A percentile compares a stretch with the other conserved stretches of the same genome.
phyloP scores from a whole-genome alignment of 257 asterid species.

The Euphrasia confusa region DNA sequence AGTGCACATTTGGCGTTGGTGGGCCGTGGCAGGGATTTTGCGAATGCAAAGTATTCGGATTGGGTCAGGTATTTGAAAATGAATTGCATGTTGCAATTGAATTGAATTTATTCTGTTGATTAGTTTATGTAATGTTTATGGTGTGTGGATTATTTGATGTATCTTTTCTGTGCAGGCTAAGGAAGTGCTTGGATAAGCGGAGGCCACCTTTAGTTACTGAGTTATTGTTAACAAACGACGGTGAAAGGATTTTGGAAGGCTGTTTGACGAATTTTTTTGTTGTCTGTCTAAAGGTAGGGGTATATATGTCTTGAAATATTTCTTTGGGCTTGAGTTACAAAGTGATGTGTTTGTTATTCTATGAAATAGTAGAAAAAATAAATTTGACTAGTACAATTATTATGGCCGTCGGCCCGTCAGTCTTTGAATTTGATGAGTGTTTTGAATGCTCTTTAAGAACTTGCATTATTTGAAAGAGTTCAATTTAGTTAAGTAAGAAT shows the following conservation, averaged over 20 bases:
- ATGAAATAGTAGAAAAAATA: neutral
- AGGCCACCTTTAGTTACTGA: constrained; percentile 81
- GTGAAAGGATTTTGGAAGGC: constrained; percentile 84
- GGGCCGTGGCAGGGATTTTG: constrained; percentile 71
- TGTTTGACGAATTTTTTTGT: constrained; percentile 73
- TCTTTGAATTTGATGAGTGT: neutral
- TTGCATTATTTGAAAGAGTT: constrained; percentile 1
- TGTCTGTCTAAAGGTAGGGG: constrained; percentile 60
- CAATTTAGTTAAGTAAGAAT: neutral
- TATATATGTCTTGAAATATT: neutral
- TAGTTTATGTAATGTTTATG: neutral
- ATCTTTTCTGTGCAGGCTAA: constrained; percentile 42
- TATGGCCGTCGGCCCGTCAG: neutral
- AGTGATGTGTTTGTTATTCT: neutral
- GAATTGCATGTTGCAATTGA: neutral
- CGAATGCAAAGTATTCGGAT: constrained; percentile 79
- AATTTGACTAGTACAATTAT: neutral
- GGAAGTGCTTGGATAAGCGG: constrained; percentile 81
- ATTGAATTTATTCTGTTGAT: neutral
- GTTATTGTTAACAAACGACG: constrained; percentile 73
- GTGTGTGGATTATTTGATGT: constrained; percentile 18
- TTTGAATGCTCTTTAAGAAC: neutral
- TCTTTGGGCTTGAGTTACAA: constrained; percentile 11
- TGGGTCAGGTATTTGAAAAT: constrained; percentile 68
- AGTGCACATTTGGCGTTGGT: constrained; percentile 74